These are phyloP conservation scores for Obelidium mucronatum DNA, from an alignment of 192 early-diverging fungal species.

Conservation along the genomic window DNA sequence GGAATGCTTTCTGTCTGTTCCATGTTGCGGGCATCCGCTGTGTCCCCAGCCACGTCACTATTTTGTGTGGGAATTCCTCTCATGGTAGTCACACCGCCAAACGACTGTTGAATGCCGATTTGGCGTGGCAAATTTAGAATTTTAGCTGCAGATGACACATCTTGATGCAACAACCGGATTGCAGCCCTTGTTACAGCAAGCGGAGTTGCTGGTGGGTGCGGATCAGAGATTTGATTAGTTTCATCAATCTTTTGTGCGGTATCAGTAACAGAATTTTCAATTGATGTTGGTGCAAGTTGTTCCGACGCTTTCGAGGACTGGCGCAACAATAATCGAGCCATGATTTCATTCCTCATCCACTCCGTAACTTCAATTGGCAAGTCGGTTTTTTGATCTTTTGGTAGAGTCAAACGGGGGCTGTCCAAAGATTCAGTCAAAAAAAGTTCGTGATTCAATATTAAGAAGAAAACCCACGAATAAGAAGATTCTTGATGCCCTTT, in stretches of 20 bases:
- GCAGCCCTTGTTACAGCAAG: neutral
- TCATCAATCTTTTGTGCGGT: no score
- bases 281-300: no score
- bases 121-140: neutral
- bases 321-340: no score
- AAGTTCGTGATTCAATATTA: neutral
- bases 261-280: no score
- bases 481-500: slow-evolving; percentile 17
- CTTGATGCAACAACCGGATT: neutral
- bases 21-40: neutral
- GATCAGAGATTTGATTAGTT: neutral
- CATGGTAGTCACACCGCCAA: no score
- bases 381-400: neutral
- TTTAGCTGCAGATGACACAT: neutral
- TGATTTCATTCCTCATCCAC: slow-evolving; percentile 29
- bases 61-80: no score
- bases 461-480: no score
- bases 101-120: neutral
- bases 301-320: no score
- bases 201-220: neutral
- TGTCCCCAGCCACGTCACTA: no score
- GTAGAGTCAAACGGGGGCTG: neutral
- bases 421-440: no score
- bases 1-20: neutral
- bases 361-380: slow-evolving; percentile 18